Evolutionary conservation across 805 yeast species (phyloP), one percentile per base, ranked within the genome.

Genomic region (Yarrowia osloensis): DNA sequence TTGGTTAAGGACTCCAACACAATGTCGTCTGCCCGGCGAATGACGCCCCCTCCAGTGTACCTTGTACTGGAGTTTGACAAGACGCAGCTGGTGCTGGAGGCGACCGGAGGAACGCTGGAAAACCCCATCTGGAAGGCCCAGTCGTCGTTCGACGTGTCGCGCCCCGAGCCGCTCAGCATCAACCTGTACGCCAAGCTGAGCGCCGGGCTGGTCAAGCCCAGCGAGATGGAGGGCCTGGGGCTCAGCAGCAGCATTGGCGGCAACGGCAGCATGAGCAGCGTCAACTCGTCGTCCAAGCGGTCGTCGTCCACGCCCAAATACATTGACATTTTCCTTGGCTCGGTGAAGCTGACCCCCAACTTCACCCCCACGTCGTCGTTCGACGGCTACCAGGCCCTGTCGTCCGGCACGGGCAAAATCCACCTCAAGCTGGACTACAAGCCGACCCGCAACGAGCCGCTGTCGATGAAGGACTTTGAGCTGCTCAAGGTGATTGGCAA

Each of bases 21-120:
- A 63, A 63, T 46, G 54, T 31, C 59, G 24, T 37, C 57, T 2
- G 29, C 59, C 21, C 57, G 59, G 19, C 26, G 59, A 24, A 63
- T 49, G 59, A 33, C 42, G 8, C 67, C 67, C 71, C 85, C 95
- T 19, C 82, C 96, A 68, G 83, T 95, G 42, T 91, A 90, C 77
- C 84, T 93, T 73, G 91, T 97, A 1, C 82, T 95, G 52, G 99
- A 95, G 77, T 94, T 92, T 75, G 99, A 95, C 78, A 95, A 95
- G 77, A 91, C 94, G 62, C 95, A 93, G 71, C 88, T 95, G 70
- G 84, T 92, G 17, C 86, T 94, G 62, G 96, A 92, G 71, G 95
- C 98, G 2, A 85, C 87, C 31, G 85, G 89, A 65, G 97, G 97
- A 44, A 85, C 96, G 0, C 86, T 91, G 69, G 84, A 85, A 49